Evolutionary conservation across 164 flowering plant species (phyloP).

Genomic region (Kalanchoe fedtschenkoi): DNA sequence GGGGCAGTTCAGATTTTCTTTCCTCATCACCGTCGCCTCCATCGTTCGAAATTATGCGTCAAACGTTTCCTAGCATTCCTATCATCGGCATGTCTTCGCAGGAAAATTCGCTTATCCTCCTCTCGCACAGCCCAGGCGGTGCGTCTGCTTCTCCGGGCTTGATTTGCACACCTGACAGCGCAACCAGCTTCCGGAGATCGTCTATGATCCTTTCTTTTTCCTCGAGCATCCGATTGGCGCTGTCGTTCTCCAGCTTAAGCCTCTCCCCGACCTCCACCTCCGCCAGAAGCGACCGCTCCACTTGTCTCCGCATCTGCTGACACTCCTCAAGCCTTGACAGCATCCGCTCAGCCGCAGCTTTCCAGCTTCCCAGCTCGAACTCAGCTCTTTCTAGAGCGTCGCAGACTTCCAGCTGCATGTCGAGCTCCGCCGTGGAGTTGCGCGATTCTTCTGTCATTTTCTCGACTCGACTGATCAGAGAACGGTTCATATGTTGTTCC

Average conservation of each 20-base stretch:
- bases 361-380: conserved; percentile 42
- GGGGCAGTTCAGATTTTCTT: conserved; percentile 16
- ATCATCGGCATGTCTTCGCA: conserved; percentile 27
- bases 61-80: conserved; percentile 22
- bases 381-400: conserved; percentile 31
- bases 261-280: conserved; percentile 31
- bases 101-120: conserved; percentile 15
- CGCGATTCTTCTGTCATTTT: conserved; percentile 11
- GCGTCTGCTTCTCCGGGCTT: conserved; percentile 20
- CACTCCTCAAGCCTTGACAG: conserved; percentile 25
- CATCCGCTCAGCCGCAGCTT: conserved; percentile 34
- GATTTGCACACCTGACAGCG: conserved; percentile 15
- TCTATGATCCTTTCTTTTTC: too few relatives aligned
- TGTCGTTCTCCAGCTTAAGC: conserved; percentile 30
- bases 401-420: conserved; percentile 14
- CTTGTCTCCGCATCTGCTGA: conserved; percentile 25
- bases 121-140: conserved; percentile 16
- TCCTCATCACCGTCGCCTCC: background rate
- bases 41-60: conserved; percentile 12
- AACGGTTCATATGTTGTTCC: conserved; percentile 10
- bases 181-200: conserved; percentile 16
- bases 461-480: conserved; percentile 18
- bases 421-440: conserved; percentile 12
- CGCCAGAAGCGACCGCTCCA: conserved; percentile 55
- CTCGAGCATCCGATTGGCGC: conserved; percentile 22